These are phyloP conservation scores for Niveomyces coronatus DNA, from an alignment of 2,329 filamentous ascomycete genomes.

Conservation along the genomic window DNA sequence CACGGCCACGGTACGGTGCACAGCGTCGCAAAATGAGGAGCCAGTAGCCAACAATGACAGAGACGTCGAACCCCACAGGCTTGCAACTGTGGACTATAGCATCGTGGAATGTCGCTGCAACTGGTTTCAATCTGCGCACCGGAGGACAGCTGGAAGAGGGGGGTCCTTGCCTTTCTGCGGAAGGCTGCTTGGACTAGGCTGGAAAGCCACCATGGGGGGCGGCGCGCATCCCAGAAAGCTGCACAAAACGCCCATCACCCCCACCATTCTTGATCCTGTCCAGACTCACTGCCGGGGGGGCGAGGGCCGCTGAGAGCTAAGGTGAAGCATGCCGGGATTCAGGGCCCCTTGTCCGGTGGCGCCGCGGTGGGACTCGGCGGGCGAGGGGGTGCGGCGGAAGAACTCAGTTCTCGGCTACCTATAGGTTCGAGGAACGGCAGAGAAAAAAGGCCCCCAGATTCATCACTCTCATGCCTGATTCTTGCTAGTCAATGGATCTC, in stretches of 20 bases:
- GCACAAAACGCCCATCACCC: neutral
- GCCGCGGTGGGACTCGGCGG: slow-evolving; percentile 7
- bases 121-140: too few relatives aligned
- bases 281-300: neutral
- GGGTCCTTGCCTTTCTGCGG: too few relatives aligned
- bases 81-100: too few relatives aligned
- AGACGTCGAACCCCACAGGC: too few relatives aligned
- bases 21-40: too few relatives aligned
- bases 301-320: slow-evolving; percentile 5
- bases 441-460: slow-evolving; percentile 5
- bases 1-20: too few relatives aligned
- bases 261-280: too few relatives aligned
- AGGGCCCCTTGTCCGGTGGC: slow-evolving; percentile 5
- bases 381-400: neutral
- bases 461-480: neutral
- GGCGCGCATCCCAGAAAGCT: neutral
- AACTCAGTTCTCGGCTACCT: neutral
- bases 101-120: too few relatives aligned
- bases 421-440: neutral
- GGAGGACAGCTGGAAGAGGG: too few relatives aligned
- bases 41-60: too few relatives aligned
- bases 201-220: too few relatives aligned
- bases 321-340: slow-evolving; percentile 7
- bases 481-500: neutral
- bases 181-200: too few relatives aligned